Base-by-base conservation (phyloP, 2,329 filamentous ascomycete species). In the Hypoxylon sp. region DNA sequence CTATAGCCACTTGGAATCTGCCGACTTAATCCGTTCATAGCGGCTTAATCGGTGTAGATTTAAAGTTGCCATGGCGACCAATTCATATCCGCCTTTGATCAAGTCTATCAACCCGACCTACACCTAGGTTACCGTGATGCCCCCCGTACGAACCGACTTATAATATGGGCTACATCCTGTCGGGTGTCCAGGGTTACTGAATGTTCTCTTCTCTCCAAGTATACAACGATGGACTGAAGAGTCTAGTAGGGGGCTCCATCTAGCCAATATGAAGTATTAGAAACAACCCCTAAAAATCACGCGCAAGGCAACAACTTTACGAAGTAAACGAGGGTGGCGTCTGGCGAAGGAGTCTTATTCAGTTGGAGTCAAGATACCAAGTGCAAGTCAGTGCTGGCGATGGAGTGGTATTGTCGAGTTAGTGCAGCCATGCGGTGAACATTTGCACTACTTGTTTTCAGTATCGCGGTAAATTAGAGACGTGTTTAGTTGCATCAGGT, bases 311-410 rank as follows among this genome's bases (percentile, higher is more conserved):
- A 58, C 53, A 60, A 46, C 20, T 8, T 55, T 46, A 69, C 25
- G 64, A 68, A 63, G 50, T 56, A 58, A 57, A 70, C 59, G 69
- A 69, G 27, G 55, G 49, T 20, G 67, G 53, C 55, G 55, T 64
- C 25, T 53, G 48, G 50, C 33, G 33, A 44, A 56, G 35, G 40
- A 48, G 17, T 8, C 42, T 57, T 44, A 27, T 63, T 55, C 61
- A 65, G 55, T 30, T 25, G 37, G 57, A 64, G 61, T 62, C 31
- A 37, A 64, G 64, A 69, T 70, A 67, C 67, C 64, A 66, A 44
- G 40, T 58, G 51, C 31, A 42, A 42, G 59, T 53, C 35, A 31
- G 4, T 27, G 44, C 37, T 51, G 54, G 27, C 31, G 40, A 25
- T 6, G 33, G 56, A 17, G 55, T 53, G 46, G 49, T 30, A 31